Conservation (phyloP, 2,329 filamentous ascomycete genomes). For the Alternaria sp. region DNA sequence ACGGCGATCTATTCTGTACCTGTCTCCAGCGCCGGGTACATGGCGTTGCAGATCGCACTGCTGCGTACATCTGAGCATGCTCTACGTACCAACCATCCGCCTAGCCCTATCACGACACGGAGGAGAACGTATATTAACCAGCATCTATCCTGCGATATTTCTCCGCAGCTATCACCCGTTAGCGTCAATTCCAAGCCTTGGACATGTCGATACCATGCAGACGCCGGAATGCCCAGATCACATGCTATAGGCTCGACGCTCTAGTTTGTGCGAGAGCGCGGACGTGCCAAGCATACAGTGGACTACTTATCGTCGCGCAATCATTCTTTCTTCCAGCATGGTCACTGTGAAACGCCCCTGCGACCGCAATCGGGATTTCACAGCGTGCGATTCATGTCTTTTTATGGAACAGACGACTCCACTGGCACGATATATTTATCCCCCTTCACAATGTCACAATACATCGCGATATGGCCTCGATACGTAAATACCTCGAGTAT, state of each 20-base stretch:
- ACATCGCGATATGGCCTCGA: not conserved
- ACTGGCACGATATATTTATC: not conserved
- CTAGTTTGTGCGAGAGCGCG: not conserved
- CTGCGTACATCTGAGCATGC: conserved; percentile 4
- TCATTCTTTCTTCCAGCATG: not conserved
- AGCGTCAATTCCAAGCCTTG: not conserved
- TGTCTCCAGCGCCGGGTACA: conserved; percentile 2
- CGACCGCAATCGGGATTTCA: not conserved
- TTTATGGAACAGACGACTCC: not conserved
- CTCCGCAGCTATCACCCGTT: not conserved
- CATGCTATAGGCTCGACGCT: not conserved
- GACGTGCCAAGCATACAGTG: not conserved
- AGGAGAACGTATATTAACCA: conserved; percentile 44
- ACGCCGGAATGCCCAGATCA: not conserved
- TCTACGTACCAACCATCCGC: not conserved
- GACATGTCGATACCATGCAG: not conserved
- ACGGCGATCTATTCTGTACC: conserved; percentile 6
- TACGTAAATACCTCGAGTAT: not conserved
- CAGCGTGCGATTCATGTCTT: not conserved
- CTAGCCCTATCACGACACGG: conserved; percentile 9
- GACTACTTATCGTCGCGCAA: not conserved
- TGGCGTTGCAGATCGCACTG: not conserved
- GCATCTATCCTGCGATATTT: conserved; percentile 51
- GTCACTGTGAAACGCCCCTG: not conserved
- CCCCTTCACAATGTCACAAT: not conserved